phyloP scores from a whole-genome alignment of 345 rosid genomes.

The Aethionema arabicum region DNA sequence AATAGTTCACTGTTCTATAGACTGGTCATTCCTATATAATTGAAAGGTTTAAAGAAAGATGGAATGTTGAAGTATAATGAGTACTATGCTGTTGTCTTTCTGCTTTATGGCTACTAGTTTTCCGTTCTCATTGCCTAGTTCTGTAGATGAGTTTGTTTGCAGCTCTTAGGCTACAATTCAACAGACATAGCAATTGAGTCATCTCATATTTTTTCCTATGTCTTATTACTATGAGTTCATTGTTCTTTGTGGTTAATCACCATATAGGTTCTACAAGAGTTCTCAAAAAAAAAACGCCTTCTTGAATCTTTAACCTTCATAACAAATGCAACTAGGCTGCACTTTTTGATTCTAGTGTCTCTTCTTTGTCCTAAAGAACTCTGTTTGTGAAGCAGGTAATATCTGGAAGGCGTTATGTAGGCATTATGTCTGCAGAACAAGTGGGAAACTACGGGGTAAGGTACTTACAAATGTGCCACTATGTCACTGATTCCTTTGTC shows the following conservation, averaged over 20 bases:
- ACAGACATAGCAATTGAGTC: neutral
- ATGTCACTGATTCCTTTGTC: neutral
- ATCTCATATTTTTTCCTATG: neutral
- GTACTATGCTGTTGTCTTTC: conserved; percentile 2
- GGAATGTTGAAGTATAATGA: conserved; percentile 10
- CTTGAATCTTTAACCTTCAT: neutral
- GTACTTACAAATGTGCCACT: conserved; percentile 39
- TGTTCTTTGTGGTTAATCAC: neutral
- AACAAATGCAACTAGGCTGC: neutral
- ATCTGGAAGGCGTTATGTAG: conserved; percentile 82
- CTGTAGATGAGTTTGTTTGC: neutral
- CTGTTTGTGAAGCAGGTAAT: conserved; percentile 56
- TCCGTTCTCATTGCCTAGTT: neutral
- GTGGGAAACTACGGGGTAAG: conserved; percentile 96
- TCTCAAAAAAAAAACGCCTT: neutral
- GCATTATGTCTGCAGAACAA: conserved; percentile 93
- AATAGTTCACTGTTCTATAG: conserved; percentile 10
- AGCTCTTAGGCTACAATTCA: no score
- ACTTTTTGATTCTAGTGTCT: neutral
- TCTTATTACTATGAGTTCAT: neutral
- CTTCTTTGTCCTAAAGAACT: conserved; percentile 4
- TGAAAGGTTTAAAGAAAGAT: neutral
- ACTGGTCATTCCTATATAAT: neutral
- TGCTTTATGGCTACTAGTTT: neutral
- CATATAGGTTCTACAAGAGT: neutral